Evolutionary conservation across 495 filamentous ascomycete genomes (phyloP).

Genomic region (Darksidea phi): DNA sequence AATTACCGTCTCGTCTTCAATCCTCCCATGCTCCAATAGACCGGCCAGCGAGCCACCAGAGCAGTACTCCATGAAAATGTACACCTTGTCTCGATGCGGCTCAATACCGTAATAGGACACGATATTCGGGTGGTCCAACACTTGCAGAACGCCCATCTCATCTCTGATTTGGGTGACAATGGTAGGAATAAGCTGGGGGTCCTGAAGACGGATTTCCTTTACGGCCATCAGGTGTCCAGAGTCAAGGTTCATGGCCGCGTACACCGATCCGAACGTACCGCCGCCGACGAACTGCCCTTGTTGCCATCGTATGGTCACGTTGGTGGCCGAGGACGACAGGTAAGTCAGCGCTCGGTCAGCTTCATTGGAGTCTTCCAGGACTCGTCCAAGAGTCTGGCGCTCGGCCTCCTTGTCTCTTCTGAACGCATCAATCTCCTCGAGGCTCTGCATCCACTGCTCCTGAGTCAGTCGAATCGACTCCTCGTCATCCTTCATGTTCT

Average conservation of each 20-base stretch:
- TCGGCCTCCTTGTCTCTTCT: conserved; percentile 81
- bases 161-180: conserved; percentile 92
- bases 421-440: conserved; percentile 71
- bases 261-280: conserved; percentile 95
- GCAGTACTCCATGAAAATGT: conserved; percentile 99
- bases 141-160: conserved; percentile 93
- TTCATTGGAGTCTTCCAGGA: conserved; percentile 91
- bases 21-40: conserved; percentile 89
- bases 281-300: conserved; percentile 96
- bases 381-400: conserved; percentile 80
- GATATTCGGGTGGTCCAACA: conserved; percentile 94
- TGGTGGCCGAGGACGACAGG: conserved; percentile 88
- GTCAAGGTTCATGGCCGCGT: conserved; percentile 94
- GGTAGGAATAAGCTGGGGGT: conserved; percentile 90
- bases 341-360: conserved; percentile 92
- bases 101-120: conserved; percentile 98
- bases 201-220: conserved; percentile 95
- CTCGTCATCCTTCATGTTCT: conserved; percentile 76
- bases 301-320: conserved; percentile 94
- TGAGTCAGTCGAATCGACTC: conserved; percentile 73
- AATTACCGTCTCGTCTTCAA: conserved; percentile 96
- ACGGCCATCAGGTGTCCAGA: conserved; percentile 96
- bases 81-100: conserved; percentile 96
- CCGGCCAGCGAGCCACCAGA: conserved; percentile 90
- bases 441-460: conserved; percentile 66